Conservation (phyloP, 2,329 filamentous ascomycete genomes). For the Venturiaceae sp. region DNA sequence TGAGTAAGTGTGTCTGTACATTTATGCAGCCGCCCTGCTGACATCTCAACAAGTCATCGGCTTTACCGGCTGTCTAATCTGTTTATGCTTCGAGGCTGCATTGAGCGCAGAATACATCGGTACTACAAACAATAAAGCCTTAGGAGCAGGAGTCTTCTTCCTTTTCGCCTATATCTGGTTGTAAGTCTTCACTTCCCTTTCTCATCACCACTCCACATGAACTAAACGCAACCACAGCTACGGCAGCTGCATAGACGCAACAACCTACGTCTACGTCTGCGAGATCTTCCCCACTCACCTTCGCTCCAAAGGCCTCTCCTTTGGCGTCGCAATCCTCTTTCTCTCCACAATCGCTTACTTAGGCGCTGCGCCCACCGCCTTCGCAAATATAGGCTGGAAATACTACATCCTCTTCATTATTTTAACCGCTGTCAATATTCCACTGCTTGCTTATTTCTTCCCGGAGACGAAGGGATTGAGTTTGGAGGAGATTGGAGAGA, state of each 20-base stretch:
- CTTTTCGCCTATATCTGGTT: too few relatives aligned
- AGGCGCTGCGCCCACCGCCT: background rate
- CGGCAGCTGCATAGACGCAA: background rate
- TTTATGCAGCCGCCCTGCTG: too few relatives aligned
- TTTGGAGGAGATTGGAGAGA: constrained; percentile 48
- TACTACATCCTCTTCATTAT: constrained; percentile 50
- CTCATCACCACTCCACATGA: too few relatives aligned
- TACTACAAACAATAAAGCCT: too few relatives aligned
- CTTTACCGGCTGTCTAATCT: too few relatives aligned
- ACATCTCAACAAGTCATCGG: too few relatives aligned
- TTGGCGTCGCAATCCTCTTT: constrained; percentile 39
- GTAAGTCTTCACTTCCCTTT: too few relatives aligned
- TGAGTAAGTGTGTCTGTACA: too few relatives aligned
- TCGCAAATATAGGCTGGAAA: constrained; percentile 24
- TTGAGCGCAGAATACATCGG: too few relatives aligned
- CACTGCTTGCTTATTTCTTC: constrained; percentile 42
- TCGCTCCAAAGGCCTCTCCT: constrained; percentile 47
- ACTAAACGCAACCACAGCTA: too few relatives aligned
- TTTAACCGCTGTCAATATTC: constrained; percentile 36
- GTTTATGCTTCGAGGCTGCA: too few relatives aligned
- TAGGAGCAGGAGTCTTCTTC: too few relatives aligned
- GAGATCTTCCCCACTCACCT: constrained; percentile 61
- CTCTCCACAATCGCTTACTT: background rate
- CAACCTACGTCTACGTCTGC: constrained; percentile 52
- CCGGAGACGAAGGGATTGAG: constrained; percentile 43